phyloP scores from a whole-genome alignment of 768 basidiomycete species.

The Termitomyces sp. region DNA sequence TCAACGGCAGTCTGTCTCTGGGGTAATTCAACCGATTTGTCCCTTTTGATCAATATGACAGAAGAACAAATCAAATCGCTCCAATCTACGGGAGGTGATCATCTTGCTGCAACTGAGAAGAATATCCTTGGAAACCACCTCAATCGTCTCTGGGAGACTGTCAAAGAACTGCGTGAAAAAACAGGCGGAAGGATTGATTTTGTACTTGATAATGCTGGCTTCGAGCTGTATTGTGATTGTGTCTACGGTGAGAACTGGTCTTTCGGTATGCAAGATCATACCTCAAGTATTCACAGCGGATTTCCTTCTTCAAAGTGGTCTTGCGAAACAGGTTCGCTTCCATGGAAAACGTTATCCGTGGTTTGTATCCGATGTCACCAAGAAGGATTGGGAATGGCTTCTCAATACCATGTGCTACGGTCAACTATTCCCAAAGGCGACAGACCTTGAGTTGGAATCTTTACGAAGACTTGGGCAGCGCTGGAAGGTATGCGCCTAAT shows the following conservation, averaged over 20 bases:
- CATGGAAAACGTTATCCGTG: slow-evolving; percentile 95
- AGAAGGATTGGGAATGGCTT: slow-evolving; percentile 93
- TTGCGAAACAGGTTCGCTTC: slow-evolving; percentile 82
- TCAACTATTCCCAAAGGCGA: slow-evolving; percentile 83
- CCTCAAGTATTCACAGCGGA: slow-evolving; percentile 54
- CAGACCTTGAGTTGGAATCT: slow-evolving; percentile 77
- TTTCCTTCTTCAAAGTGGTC: slow-evolving; percentile 87
- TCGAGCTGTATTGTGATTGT: slow-evolving; percentile 85
- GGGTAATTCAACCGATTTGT: slow-evolving; percentile 97
- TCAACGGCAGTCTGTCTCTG: slow-evolving; percentile 74
- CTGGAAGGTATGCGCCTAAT: slow-evolving; percentile 68
- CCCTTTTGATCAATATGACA: slow-evolving; percentile 94
- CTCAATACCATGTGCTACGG: slow-evolving; percentile 87
- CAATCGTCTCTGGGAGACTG: slow-evolving; percentile 64
- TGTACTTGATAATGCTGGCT: slow-evolving; percentile 84
- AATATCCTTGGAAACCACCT: slow-evolving; percentile 92
- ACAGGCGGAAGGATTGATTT: slow-evolving; percentile 78
- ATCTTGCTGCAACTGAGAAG: slow-evolving; percentile 92
- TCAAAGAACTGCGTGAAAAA: slow-evolving; percentile 64
- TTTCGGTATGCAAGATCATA: not conserved
- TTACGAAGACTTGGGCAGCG: slow-evolving; percentile 74
- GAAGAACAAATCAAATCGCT: slow-evolving; percentile 95
- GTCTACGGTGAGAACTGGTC: slow-evolving; percentile 63
- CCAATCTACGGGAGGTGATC: slow-evolving; percentile 96
- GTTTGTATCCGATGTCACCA: slow-evolving; percentile 93